These are phyloP conservation scores for Tolypocladium ovalisporum DNA, from an alignment of 2,329 filamentous ascomycete genomes.

Conservation along the genomic window DNA sequence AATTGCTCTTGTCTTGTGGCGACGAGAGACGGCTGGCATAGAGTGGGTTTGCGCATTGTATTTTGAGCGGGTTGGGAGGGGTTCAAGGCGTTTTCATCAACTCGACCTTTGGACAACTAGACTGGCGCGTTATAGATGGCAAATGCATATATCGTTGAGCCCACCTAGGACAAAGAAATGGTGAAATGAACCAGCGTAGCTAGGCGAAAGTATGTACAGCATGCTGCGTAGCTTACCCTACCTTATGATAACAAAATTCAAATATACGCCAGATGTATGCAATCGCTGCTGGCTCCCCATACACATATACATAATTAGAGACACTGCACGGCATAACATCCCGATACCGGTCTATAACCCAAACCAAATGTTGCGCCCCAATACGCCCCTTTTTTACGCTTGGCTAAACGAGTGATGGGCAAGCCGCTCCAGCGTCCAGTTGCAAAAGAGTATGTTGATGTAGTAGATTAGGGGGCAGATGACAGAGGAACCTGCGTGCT, in stretches of 20 bases:
- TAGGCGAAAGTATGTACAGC: neutral
- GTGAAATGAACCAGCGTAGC: neutral
- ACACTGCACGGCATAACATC: neutral
- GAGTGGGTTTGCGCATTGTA: neutral
- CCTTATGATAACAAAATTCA: too few relatives aligned
- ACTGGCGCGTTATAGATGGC: neutral
- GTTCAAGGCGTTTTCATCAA: neutral
- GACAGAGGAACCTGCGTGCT: neutral
- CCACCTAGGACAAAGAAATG: neutral
- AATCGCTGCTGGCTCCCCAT: neutral
- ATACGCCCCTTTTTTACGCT: neutral
- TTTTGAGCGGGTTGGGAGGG: neutral
- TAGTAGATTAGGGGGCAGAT: neutral
- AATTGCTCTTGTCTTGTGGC: neutral
- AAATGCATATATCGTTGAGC: neutral
- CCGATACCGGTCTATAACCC: neutral
- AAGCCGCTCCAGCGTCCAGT: neutral
- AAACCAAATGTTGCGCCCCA: neutral
- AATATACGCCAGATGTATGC: neutral
- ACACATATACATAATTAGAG: neutral
- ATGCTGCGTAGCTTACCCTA: too few relatives aligned
- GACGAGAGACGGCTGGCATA: neutral
- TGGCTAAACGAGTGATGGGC: neutral
- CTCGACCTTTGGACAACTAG: too few relatives aligned
- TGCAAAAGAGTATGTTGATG: neutral